phyloP scores from a whole-genome alignment of 2,329 filamentous ascomycete genomes.

The Didymella pinodella region DNA sequence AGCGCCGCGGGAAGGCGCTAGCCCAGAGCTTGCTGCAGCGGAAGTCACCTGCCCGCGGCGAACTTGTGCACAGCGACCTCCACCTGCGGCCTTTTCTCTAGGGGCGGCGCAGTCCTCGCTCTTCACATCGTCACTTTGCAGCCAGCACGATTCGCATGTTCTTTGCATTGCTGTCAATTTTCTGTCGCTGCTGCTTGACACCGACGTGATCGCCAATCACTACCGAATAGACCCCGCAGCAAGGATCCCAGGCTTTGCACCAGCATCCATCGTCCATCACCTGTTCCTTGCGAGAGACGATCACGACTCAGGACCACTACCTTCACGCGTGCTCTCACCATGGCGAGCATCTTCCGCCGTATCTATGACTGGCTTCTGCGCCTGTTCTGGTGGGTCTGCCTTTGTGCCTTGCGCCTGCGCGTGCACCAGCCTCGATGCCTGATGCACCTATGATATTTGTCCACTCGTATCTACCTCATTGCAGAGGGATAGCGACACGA shows the following conservation, averaged over 20 bases:
- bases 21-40: conserved; percentile 20
- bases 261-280: conserved; percentile 40
- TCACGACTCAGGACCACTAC: conserved; percentile 47
- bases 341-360: conserved; percentile 91
- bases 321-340: conserved; percentile 52
- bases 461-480: conserved; percentile 24
- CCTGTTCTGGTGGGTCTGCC: conserved; percentile 84
- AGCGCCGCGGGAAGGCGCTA: conserved; percentile 21
- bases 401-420: conserved; percentile 21
- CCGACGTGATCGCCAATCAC: conserved; percentile 41
- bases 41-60: conserved; percentile 28
- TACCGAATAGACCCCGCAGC: conserved; percentile 46
- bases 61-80: conserved; percentile 33
- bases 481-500: conserved; percentile 31
- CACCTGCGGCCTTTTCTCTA: conserved; percentile 26
- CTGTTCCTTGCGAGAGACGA: conserved; percentile 34
- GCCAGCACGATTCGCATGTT: conserved; percentile 21
- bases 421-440: conserved; percentile 34
- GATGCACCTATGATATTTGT: conserved; percentile 41
- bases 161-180: conserved; percentile 32
- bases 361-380: conserved; percentile 98
- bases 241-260: conserved; percentile 48
- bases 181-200: conserved; percentile 34
- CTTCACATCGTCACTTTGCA: conserved; percentile 33
- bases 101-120: conserved; percentile 44